phyloP scores from a whole-genome alignment of 768 basidiomycete species.

The Lentinus brumalis region DNA sequence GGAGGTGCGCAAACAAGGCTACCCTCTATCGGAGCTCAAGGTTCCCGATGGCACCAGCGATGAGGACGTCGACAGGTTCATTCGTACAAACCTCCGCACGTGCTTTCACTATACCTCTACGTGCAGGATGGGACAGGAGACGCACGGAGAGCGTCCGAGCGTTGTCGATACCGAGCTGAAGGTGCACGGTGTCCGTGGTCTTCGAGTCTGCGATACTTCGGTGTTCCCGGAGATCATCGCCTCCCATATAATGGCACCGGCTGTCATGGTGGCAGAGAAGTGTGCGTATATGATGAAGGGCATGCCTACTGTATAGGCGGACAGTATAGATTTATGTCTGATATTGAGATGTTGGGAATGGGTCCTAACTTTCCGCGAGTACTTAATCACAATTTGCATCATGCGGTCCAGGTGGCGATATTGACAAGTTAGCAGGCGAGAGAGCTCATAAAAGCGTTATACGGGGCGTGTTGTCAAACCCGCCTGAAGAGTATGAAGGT shows the following conservation, averaged over 20 bases:
- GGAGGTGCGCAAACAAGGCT: slow-evolving; percentile 17
- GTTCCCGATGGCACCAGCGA: slow-evolving; percentile 31
- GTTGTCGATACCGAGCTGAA: slow-evolving; percentile 45
- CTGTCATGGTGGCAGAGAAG: slow-evolving; percentile 39
- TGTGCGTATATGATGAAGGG: slow-evolving; percentile 38
- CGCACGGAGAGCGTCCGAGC: slow-evolving; percentile 17
- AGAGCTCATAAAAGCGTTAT: no score
- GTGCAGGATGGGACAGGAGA: slow-evolving; percentile 36
- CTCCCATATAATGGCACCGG: slow-evolving; percentile 37
- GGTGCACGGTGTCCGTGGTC: slow-evolving; percentile 46
- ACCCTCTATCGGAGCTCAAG: slow-evolving; percentile 19
- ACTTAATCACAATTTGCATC: no score
- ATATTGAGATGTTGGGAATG: no score
- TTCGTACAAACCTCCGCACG: slow-evolving; percentile 24
- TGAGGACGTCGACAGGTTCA: slow-evolving; percentile 34
- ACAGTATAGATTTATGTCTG: no score
- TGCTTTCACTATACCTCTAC: slow-evolving; percentile 40
- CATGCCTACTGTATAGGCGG: no score
- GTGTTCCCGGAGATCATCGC: slow-evolving; percentile 32
- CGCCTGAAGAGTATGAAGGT: no score
- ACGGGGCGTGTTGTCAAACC: no score
- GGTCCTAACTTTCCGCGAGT: no score
- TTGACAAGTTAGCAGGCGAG: no score
- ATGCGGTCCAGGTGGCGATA: no score
- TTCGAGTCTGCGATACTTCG: slow-evolving; percentile 35